Base-by-base conservation (phyloP, 768 basidiomycete species). In the Saitozyma sp. region DNA sequence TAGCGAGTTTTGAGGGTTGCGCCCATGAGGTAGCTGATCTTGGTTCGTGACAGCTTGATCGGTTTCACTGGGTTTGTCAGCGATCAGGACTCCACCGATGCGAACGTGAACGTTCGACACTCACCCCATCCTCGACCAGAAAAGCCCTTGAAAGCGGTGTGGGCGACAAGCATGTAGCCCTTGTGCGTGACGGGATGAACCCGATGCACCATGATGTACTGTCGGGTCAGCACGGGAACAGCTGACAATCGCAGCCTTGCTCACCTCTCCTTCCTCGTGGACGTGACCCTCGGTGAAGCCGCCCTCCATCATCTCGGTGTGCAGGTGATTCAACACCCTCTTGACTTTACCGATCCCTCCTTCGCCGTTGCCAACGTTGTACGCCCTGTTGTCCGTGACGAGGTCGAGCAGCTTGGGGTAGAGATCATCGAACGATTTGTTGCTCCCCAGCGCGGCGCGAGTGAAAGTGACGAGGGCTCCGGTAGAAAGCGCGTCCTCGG, bases 401-500 rank as follows among this genome's bases (percentile, higher is more conserved):
- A 99, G 82, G 75, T 96, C 86, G 42, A 99, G 80, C n/a, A 95
- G 80, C 77, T 92, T 95, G 3, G 95, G 95, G 75, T 98, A 97
- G 19, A 99, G 80, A 69, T 99, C 96, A 71, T 99, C 96, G 74
- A 95, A 96, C 17, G 95, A 96, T 79, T 97, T 96, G 68, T 93
- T 92, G 14, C 91, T 93, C 2, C 93, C 96, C 59, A 91, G 85
- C 5, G 90, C 96, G 20, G 86, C 90, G 70, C 86, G 87, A 42
- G 89, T 89, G 81, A 98, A 98, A 0, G 94, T 86, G 16, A 90
- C 89, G n/a, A 98, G 83, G 19, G 92, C 91, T 2, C 91, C 96
- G 0, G 91, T 92, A 8, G 92, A 88, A n/a, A 99, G 85, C 0
- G 92, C 89, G 78, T 98, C 93, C 78, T 98, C 92, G 8, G 94